Evolutionary conservation across 495 filamentous ascomycete species (phyloP), one percentile per base, ranked within the genome.

Genomic region (Astrothelium subdiscretum): DNA sequence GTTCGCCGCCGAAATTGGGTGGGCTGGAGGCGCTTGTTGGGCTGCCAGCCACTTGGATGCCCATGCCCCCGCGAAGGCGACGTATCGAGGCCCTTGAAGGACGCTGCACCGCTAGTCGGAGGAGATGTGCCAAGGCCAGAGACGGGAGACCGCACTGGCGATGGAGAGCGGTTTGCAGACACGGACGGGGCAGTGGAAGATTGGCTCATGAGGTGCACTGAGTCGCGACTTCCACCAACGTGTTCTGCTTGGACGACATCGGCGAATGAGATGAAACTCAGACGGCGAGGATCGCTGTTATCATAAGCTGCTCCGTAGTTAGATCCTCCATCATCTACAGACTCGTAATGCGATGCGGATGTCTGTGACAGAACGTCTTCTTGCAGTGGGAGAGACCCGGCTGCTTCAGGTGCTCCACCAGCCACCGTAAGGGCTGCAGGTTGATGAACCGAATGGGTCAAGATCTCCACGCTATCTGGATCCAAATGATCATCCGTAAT

Each of bases 241-340:
- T 95, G 91, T 70, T 96, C 91, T 27, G 87, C 82, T 71, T 94
- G 89, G n/a, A 96, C 90, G 12, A 96, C 89, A 69, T 96, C 91
- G 31, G 92, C 90, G 70, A 96, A 96, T 18, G 89, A 92, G 71
- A 96, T 95, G 76, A 96, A 96, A 73, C 85, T 89, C 58, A 96
- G 76, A 13, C 91, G 83, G 27, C 89, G 82, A n/a, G 90, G 81
- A 73, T 95, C 91, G 35, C 81, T 80, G 15, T 80, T 81, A 71
- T 92, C 89, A 58, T 89, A 76, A 58, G 81, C 82, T 8, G 29
- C 48, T 42, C 85, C 87, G 70, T 90, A 89, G 68, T 85, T 89
- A 27, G 84, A 85, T 1, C 80, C 83, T 13, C 75, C 76, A 63
- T 85, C 83, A 51, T 83, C 76, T 60, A 67, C 67, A 42, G 80